A percentile compares a stretch with the other conserved stretches of the same genome.
phyloP scores from a whole-genome alignment of 1,284 basidiomycete genomes.

The Peniophora sp. region DNA sequence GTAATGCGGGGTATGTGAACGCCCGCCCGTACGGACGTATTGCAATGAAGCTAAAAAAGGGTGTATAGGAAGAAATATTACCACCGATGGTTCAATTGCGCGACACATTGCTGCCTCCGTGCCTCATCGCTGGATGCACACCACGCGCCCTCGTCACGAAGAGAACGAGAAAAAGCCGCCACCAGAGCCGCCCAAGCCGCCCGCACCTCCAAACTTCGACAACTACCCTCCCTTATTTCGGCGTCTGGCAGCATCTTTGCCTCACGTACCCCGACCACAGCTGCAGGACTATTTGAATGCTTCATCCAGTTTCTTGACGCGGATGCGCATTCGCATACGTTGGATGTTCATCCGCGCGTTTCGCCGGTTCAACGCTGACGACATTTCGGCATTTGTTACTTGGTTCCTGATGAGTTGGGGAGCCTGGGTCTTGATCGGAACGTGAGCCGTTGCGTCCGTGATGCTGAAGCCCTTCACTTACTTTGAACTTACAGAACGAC shows the following conservation, averaged over 20 bases:
- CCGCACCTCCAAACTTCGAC: constrained; percentile 23
- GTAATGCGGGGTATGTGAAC: not conserved
- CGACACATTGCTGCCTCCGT: not conserved
- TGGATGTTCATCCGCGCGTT: constrained; percentile 98
- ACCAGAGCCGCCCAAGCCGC: not conserved
- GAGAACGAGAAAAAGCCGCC: not conserved
- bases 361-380: constrained; percentile 92
- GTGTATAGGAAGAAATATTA: not conserved
- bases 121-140: not conserved
- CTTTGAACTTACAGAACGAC: constrained; percentile 59
- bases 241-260: constrained; percentile 64
- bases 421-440: constrained; percentile 89
- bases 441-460: constrained; percentile 45
- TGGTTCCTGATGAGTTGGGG: constrained; percentile 94
- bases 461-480: constrained; percentile 10
- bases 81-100: not conserved
- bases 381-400: constrained; percentile 93
- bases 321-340: constrained; percentile 88
- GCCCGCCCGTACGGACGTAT: too few species aligned
- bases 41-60: not conserved
- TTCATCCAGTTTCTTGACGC: constrained; percentile 85
- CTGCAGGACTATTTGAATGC: constrained; percentile 84
- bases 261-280: constrained; percentile 76
- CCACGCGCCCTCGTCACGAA: not conserved
- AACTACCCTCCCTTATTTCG: constrained; percentile 79